Evolutionary conservation across 768 basidiomycete species (phyloP).

Genomic region (Hericium coralloides): DNA sequence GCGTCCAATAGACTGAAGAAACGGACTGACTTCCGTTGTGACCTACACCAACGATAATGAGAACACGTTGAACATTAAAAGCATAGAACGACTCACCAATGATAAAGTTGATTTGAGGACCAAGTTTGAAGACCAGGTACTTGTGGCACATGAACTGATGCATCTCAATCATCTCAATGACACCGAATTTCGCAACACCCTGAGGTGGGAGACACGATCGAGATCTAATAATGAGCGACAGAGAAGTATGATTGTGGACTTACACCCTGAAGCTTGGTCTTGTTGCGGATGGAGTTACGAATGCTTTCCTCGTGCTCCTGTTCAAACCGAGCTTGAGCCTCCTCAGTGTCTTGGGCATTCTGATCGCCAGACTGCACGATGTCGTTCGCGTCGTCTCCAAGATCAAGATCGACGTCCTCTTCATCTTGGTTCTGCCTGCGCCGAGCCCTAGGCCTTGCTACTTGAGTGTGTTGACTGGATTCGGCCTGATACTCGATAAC

Average conservation of each 20-base stretch:
- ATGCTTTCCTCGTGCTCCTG: constrained; percentile 48
- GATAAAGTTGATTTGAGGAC: constrained; percentile 94
- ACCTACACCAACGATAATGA: constrained; percentile 32
- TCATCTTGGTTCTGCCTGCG: constrained; percentile 6
- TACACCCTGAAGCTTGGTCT: constrained; percentile 37
- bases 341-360: constrained; percentile 27
- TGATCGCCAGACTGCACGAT: constrained; percentile 8
- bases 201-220: constrained; percentile 19
- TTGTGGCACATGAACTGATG: constrained; percentile 96
- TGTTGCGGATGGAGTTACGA: constrained; percentile 42
- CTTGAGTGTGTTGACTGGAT: neutral
- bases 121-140: constrained; percentile 74
- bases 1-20: neutral
- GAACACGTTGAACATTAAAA: neutral
- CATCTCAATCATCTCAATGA: constrained; percentile 82
- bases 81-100: constrained; percentile 48
- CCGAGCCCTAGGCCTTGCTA: constrained; percentile 5
- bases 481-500: neutral
- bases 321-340: constrained; percentile 61
- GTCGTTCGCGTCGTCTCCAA: constrained; percentile 16
- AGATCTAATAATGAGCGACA: neutral
- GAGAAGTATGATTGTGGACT: constrained; percentile 15
- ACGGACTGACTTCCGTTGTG: constrained; percentile 83
- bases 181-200: constrained; percentile 79
- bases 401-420: constrained; percentile 8